Conservation (phyloP, 345 rosid species). For the Ailanthus altissimus region DNA sequence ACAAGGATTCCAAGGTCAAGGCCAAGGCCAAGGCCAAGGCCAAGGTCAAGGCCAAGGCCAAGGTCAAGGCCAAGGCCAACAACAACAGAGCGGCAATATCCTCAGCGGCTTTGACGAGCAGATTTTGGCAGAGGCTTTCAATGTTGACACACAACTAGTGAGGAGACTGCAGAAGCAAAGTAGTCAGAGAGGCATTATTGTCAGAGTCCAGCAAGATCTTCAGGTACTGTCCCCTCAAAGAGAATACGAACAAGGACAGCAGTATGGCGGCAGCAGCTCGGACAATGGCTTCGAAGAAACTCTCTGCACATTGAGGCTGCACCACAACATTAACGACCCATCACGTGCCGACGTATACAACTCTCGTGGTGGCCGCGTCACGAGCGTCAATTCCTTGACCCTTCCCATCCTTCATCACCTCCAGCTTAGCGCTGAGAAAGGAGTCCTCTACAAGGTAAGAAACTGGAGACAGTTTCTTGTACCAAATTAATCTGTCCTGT, state of each 20-base stretch:
- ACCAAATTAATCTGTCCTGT: too few relatives aligned
- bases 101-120: conserved; percentile 48
- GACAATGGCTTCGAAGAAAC: conserved; percentile 65
- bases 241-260: background rate
- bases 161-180: conserved; percentile 41
- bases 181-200: conserved; percentile 57
- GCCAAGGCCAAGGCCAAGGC: background rate
- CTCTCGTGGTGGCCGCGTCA: conserved; percentile 65
- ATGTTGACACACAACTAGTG: conserved; percentile 47
- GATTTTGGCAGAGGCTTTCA: conserved; percentile 45
- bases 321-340: conserved; percentile 50
- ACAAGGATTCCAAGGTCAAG: conserved; percentile 17
- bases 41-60: background rate
- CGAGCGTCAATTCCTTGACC: conserved; percentile 48
- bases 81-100: conserved; percentile 30
- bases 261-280: background rate
- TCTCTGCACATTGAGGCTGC: conserved; percentile 48
- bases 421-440: conserved; percentile 57
- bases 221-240: conserved; percentile 30
- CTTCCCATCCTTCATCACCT: conserved; percentile 56
- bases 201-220: conserved; percentile 41
- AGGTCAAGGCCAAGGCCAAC: conserved; percentile 14
- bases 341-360: conserved; percentile 52
- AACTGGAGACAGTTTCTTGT: too few relatives aligned
- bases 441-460: conserved; percentile 40